Conservation (phyloP, 2,329 filamentous ascomycete species). For the Cladosporium oxysporum region DNA sequence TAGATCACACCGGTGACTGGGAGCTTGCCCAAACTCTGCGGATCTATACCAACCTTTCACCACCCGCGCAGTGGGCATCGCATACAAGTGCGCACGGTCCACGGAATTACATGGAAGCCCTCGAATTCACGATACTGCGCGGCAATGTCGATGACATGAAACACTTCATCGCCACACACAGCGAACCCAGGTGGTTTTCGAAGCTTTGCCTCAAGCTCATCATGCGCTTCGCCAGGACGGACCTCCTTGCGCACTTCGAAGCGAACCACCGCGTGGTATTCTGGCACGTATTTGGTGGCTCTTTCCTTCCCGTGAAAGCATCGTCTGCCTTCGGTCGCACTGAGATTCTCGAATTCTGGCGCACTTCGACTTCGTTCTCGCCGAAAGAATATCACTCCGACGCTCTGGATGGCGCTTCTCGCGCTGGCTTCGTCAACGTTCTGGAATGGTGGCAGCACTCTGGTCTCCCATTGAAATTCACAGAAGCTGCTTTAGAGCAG, state of each 20-base stretch:
- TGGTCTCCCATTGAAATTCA: slow-evolving; percentile 78
- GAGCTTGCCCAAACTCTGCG: slow-evolving; percentile 80
- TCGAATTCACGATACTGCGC: slow-evolving; percentile 83
- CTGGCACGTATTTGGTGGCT: slow-evolving; percentile 79
- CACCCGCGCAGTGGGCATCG: slow-evolving; percentile 71
- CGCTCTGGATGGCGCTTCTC: slow-evolving; percentile 83
- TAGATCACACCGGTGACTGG: slow-evolving; percentile 86
- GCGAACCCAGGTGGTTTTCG: slow-evolving; percentile 74
- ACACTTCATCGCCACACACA: slow-evolving; percentile 65
- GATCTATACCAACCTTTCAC: slow-evolving; percentile 74
- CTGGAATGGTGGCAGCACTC: slow-evolving; percentile 91
- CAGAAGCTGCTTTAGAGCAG: slow-evolving; percentile 82
- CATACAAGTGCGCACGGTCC: slow-evolving; percentile 65
- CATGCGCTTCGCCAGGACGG: slow-evolving; percentile 83
- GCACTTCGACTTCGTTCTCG: slow-evolving; percentile 75
- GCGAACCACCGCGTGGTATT: slow-evolving; percentile 72
- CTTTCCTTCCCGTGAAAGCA: slow-evolving; percentile 82
- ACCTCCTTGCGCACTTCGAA: slow-evolving; percentile 73
- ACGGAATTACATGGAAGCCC: slow-evolving; percentile 71
- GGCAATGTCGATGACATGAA: slow-evolving; percentile 71
- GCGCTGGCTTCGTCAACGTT: slow-evolving; percentile 79
- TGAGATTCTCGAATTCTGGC: slow-evolving; percentile 90
- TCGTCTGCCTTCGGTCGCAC: slow-evolving; percentile 82
- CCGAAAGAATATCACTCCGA: slow-evolving; percentile 85
- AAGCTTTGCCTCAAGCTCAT: slow-evolving; percentile 83